phyloP scores from a whole-genome alignment of 306 rosid species.

The Corylus heterophylla region DNA sequence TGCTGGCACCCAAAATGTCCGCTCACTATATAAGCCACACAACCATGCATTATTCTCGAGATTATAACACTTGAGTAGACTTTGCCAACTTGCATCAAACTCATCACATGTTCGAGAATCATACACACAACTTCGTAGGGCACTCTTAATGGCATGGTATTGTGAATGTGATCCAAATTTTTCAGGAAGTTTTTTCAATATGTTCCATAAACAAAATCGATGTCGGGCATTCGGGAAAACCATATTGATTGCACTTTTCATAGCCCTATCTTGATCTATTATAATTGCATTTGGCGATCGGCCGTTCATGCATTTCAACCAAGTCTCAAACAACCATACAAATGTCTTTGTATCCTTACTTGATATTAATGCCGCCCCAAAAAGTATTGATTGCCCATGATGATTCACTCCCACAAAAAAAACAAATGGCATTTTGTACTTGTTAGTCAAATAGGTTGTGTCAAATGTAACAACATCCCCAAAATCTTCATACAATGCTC shows the following conservation, averaged over 20 bases:
- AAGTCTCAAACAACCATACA: conserved; percentile 30
- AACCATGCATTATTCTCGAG: conserved; percentile 16
- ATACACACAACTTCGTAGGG: conserved; percentile 6
- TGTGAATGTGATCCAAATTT: conserved; percentile 11
- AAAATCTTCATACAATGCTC: conserved; percentile 10
- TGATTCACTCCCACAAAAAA: conserved; percentile 17
- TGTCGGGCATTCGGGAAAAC: conserved; percentile 27
- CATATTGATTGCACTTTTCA: conserved; percentile 18
- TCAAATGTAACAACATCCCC: conserved; percentile 33
- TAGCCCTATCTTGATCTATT: conserved; percentile 22
- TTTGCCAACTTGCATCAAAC: conserved; percentile 24
- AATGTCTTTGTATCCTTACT: conserved; percentile 13
- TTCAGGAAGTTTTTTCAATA: conserved; percentile 28
- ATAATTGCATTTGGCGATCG: conserved; percentile 32
- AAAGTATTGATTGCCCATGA: conserved; percentile 14
- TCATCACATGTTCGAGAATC: conserved; percentile 16
- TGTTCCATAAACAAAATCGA: conserved; percentile 28
- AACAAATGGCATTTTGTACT: conserved; percentile 13
- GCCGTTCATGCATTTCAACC: conserved; percentile 16
- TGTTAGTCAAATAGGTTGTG: conserved; percentile 15
- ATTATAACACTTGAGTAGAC: conserved; percentile 7
- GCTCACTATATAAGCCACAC: conserved; percentile 12
- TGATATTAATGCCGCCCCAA: conserved; percentile 23
- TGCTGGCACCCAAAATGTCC: conserved; percentile 21
- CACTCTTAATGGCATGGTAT: conserved; percentile 20